phyloP scores from a whole-genome alignment of 2,329 filamentous ascomycete genomes.

The Teratosphaeriaceae sp. region DNA sequence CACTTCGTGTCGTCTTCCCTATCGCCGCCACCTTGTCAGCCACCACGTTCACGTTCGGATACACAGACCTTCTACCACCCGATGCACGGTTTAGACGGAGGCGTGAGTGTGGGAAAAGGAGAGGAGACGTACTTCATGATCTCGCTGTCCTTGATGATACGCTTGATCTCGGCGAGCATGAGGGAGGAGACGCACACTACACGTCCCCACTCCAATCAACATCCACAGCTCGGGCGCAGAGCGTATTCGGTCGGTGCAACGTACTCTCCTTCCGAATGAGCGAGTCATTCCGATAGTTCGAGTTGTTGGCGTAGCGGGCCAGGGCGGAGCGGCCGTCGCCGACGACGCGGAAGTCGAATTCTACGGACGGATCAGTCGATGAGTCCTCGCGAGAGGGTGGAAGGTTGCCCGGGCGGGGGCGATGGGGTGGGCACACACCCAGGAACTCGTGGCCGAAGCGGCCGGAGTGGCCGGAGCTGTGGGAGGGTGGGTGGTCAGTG shows the following conservation, averaged over 20 bases:
- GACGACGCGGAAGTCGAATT: slow-evolving; percentile 92
- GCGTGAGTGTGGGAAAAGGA: too few relatives aligned
- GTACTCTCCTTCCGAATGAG: slow-evolving; percentile 98
- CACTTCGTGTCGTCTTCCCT: slow-evolving; percentile 98
- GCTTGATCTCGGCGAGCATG: slow-evolving; percentile 89
- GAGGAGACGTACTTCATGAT: slow-evolving; percentile 72
- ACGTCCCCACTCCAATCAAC: neutral
- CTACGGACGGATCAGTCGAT: slow-evolving; percentile 45
- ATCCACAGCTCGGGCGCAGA: neutral
- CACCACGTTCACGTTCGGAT: too few relatives aligned
- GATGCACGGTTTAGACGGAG: too few relatives aligned
- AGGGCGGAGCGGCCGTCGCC: slow-evolving; percentile 90
- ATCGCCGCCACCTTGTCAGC: too few relatives aligned
- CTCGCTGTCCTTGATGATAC: slow-evolving; percentile 94
- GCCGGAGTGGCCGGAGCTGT: slow-evolving; percentile 91
- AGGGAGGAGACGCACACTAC: slow-evolving; percentile 92
- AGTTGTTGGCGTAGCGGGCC: slow-evolving; percentile 97
- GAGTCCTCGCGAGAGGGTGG: too few relatives aligned
- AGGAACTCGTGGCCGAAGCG: slow-evolving; percentile 98
- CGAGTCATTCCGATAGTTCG: slow-evolving; percentile 98
- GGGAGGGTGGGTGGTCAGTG: neutral
- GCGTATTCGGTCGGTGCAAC: slow-evolving; percentile 26
- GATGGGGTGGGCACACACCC: slow-evolving; percentile 48
- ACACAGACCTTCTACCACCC: too few relatives aligned
- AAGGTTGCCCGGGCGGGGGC: neutral